phyloP scores from a whole-genome alignment of 2,329 filamentous ascomycete species.

The Cordyceps militaris region DNA sequence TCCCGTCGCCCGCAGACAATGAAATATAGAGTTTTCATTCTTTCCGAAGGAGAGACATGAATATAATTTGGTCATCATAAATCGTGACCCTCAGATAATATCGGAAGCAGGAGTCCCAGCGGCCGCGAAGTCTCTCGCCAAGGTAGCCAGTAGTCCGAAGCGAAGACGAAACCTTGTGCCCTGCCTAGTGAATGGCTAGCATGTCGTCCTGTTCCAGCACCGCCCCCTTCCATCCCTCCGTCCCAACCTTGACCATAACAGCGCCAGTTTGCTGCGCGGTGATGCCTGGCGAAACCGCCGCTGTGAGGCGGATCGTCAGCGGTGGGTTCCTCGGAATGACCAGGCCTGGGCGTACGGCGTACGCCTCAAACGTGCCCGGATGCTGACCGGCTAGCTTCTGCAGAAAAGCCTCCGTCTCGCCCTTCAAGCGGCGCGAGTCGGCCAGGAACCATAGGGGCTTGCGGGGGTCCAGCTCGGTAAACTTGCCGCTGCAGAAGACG shows the following conservation, averaged over 20 bases:
- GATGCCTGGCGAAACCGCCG: conserved; percentile 26
- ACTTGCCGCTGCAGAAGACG: conserved; percentile 35
- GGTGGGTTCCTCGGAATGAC: conserved; percentile 23
- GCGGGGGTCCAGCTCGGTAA: conserved; percentile 26
- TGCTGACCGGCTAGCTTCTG: conserved; percentile 30
- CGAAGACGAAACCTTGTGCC: background rate
- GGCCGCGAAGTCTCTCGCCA: background rate
- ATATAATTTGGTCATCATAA: too few relatives aligned
- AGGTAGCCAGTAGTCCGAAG: background rate
- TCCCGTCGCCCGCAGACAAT: too few relatives aligned
- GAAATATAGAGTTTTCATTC: too few relatives aligned
- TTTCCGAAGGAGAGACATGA: too few relatives aligned
- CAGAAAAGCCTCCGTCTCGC: conserved; percentile 33
- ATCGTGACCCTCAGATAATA: too few relatives aligned
- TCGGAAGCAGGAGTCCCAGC: too few relatives aligned
- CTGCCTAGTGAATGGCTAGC: background rate
- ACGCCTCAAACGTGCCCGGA: conserved; percentile 27
- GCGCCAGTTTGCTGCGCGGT: conserved; percentile 28
- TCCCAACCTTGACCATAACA: conserved; percentile 29
- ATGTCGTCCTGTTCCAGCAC: conserved; percentile 27
- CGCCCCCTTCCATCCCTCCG: conserved; percentile 29
- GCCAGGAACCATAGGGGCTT: conserved; percentile 29
- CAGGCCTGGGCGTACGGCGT: conserved; percentile 29
- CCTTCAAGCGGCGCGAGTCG: conserved; percentile 32
- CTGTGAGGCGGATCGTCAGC: conserved; percentile 21